These are phyloP conservation scores for Moelleriella libera DNA, from an alignment of 2,329 filamentous ascomycete genomes.

Conservation along the genomic window DNA sequence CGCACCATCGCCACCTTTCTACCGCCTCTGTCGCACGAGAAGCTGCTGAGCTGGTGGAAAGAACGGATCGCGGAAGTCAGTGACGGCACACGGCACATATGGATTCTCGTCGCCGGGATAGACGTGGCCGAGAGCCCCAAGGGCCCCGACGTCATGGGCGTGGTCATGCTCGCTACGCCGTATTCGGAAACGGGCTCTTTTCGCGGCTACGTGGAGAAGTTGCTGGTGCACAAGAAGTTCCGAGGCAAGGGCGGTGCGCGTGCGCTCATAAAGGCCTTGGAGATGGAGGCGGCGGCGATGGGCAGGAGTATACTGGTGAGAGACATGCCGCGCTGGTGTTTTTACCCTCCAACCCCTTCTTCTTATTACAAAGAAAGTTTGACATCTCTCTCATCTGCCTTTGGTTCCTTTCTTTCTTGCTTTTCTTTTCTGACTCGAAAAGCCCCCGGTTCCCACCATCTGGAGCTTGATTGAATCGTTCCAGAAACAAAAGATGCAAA, in stretches of 20 bases:
- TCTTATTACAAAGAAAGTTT: background rate
- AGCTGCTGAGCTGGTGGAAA: slow-evolving; percentile 44
- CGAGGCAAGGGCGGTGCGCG: slow-evolving; percentile 36
- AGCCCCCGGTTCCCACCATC: background rate
- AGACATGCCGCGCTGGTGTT: slow-evolving; percentile 4
- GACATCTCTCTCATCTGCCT: background rate
- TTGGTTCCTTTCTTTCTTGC: background rate
- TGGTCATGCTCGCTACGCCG: slow-evolving; percentile 39
- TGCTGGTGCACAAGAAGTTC: slow-evolving; percentile 38
- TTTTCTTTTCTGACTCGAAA: background rate
- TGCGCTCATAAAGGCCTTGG: slow-evolving; percentile 36
- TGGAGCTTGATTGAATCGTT: too few species aligned
- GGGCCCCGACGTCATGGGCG: slow-evolving; percentile 35
- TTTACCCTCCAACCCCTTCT: background rate
- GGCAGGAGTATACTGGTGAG: slow-evolving; percentile 40
- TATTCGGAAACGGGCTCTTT: slow-evolving; percentile 40
- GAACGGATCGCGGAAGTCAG: slow-evolving; percentile 32
- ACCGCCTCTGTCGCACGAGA: slow-evolving; percentile 41
- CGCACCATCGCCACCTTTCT: slow-evolving; percentile 43
- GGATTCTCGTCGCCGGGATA: slow-evolving; percentile 31
- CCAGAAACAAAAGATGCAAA: too few species aligned
- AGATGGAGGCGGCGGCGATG: slow-evolving; percentile 33
- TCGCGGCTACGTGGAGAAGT: slow-evolving; percentile 39
- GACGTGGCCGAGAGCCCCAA: slow-evolving; percentile 19
- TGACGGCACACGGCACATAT: slow-evolving; percentile 32